Evolutionary conservation across 352 stramenopile genomes (phyloP).

Genomic region (Globisporangium cylindrosporum): DNA sequence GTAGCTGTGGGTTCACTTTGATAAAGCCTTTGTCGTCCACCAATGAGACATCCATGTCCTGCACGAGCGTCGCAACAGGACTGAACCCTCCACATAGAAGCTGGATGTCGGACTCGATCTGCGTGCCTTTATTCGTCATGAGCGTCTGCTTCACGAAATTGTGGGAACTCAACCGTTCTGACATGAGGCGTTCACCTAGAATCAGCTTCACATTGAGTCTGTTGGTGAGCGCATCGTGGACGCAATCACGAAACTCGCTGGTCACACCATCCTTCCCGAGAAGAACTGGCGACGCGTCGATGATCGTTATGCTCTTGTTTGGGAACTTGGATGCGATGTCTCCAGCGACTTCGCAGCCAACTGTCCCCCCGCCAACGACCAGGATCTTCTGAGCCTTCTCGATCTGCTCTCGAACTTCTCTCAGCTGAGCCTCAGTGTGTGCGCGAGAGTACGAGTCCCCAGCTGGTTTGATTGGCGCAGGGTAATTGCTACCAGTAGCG

Average conservation of each 20-base stretch:
- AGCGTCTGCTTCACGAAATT: slow-evolving; percentile 1
- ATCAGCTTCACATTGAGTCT: slow-evolving; percentile 4
- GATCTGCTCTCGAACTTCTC: not conserved
- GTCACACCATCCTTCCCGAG: not conserved
- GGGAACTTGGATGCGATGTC: slow-evolving; percentile 4
- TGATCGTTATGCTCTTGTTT: not conserved
- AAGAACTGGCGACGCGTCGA: not conserved
- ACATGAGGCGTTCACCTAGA: not conserved
- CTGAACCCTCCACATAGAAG: not conserved
- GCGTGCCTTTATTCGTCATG: not conserved
- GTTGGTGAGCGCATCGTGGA: not conserved
- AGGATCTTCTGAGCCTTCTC: not conserved
- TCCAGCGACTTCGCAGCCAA: not conserved
- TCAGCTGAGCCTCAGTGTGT: slow-evolving; percentile 11
- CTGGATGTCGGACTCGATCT: slow-evolving; percentile 6
- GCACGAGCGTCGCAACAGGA: not conserved
- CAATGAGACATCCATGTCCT: not conserved
- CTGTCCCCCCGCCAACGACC: not conserved
- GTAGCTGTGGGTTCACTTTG: not conserved
- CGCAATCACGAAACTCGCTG: not conserved
- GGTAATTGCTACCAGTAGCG: no score
- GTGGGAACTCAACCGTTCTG: not conserved
- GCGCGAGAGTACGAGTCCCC: no score
- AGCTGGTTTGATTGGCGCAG: no score
- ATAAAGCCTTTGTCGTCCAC: not conserved